These are phyloP conservation scores for Gossypium ekmanianum DNA, from an alignment of 345 rosid genomes.

Conservation along the genomic window DNA sequence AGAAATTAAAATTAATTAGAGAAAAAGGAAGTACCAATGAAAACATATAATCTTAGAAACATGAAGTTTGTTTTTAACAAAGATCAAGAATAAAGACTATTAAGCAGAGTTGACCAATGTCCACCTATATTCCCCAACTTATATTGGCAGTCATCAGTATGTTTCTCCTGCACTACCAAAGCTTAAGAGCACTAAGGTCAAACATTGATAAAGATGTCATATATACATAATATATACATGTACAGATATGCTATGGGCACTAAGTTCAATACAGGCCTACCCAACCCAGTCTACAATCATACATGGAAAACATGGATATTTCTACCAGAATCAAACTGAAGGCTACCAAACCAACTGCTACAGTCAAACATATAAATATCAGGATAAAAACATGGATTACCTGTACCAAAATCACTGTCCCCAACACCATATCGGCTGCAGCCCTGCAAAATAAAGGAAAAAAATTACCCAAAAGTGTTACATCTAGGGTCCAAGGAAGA, in stretches of 20 bases:
- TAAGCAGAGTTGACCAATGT: not conserved
- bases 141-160: not conserved
- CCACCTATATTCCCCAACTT: not conserved
- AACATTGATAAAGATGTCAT: not conserved
- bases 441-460: slow-evolving; percentile 53
- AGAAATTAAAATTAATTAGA: not conserved
- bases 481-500: not conserved
- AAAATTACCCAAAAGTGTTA: not conserved
- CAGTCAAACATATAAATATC: not conserved
- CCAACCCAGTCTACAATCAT: not conserved
- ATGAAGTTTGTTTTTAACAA: not conserved
- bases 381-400: slow-evolving; percentile 32
- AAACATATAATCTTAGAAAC: slow-evolving; percentile 1
- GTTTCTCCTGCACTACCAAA: slow-evolving; percentile 4
- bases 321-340: slow-evolving; percentile 4
- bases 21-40: not conserved
- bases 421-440: slow-evolving; percentile 60
- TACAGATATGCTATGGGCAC: not conserved
- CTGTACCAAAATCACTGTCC: slow-evolving; percentile 58
- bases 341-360: slow-evolving; percentile 10
- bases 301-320: not conserved
- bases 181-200: not conserved
- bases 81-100: not conserved
- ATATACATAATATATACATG: not conserved
- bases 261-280: not conserved